Evolutionary conservation across 441 rosid species (phyloP).

Genomic region (Croton laevigatus): DNA sequence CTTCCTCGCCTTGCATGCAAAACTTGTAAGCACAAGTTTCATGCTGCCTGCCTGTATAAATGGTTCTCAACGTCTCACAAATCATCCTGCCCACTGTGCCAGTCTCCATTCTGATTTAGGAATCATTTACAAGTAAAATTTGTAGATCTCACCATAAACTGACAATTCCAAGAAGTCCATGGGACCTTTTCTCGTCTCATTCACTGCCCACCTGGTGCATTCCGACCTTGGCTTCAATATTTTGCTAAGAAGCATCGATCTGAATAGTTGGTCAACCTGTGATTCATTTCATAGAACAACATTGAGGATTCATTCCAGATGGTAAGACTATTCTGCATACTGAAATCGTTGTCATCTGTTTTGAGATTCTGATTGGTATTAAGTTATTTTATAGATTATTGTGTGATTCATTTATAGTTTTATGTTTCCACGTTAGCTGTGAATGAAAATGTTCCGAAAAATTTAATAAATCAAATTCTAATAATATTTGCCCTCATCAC

Average conservation of each 20-base stretch:
- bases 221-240: background rate
- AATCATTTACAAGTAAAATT: background rate
- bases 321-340: background rate
- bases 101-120: conserved; percentile 63
- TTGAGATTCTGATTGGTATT: too few relatives aligned
- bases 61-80: conserved; percentile 94
- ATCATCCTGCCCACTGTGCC: conserved; percentile 92
- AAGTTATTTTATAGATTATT: too few relatives aligned
- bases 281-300: background rate
- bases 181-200: background rate
- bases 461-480: too few relatives aligned
- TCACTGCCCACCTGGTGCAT: background rate
- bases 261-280: background rate
- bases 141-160: background rate
- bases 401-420: too few relatives aligned
- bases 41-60: conserved; percentile 86
- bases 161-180: background rate
- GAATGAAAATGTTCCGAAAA: too few relatives aligned
- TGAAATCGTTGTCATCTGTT: background rate
- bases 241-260: background rate
- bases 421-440: too few relatives aligned
- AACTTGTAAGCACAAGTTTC: conserved; percentile 97
- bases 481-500: too few relatives aligned
- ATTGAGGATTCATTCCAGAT: background rate
- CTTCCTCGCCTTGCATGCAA: conserved; percentile 92